Conservation (phyloP, 495 filamentous ascomycete species). For the Penicillium subrubescens region DNA sequence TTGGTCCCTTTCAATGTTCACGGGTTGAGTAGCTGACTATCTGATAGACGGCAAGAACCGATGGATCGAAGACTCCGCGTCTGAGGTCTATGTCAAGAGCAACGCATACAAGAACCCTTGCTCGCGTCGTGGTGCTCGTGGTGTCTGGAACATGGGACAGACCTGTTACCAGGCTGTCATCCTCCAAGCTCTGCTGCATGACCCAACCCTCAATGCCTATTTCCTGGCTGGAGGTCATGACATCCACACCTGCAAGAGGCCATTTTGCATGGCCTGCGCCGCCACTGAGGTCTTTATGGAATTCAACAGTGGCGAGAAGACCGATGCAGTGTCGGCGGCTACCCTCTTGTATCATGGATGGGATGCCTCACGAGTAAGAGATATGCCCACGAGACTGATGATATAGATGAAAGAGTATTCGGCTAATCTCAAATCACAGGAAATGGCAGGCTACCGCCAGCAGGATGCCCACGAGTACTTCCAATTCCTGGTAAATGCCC, state of each 20-base stretch:
- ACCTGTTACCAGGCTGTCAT: conserved; percentile 95
- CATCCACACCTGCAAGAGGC: conserved; percentile 59
- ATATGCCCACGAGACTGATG: background rate
- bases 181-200: conserved; percentile 83
- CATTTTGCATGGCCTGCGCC: conserved; percentile 77
- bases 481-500: conserved; percentile 84
- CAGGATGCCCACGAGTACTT: conserved; percentile 97
- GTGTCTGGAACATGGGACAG: conserved; percentile 91
- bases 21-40: conserved; percentile 3
- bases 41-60: conserved; percentile 21
- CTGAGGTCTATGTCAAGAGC: conserved; percentile 45
- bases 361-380: conserved; percentile 27
- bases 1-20: background rate
- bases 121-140: conserved; percentile 62
- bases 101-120: conserved; percentile 50
- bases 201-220: conserved; percentile 81
- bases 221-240: conserved; percentile 86
- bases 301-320: conserved; percentile 78
- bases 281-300: conserved; percentile 91
- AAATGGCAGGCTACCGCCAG: conserved; percentile 87
- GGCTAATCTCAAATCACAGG: conserved; percentile 43
- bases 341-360: conserved; percentile 62
- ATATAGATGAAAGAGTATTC: background rate
- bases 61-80: conserved; percentile 34
- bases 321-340: conserved; percentile 80